Evolutionary conservation across 2,329 filamentous ascomycete species (phyloP), one percentile per base, ranked within the genome.

Genomic region (Diplodia scrobiculata): DNA sequence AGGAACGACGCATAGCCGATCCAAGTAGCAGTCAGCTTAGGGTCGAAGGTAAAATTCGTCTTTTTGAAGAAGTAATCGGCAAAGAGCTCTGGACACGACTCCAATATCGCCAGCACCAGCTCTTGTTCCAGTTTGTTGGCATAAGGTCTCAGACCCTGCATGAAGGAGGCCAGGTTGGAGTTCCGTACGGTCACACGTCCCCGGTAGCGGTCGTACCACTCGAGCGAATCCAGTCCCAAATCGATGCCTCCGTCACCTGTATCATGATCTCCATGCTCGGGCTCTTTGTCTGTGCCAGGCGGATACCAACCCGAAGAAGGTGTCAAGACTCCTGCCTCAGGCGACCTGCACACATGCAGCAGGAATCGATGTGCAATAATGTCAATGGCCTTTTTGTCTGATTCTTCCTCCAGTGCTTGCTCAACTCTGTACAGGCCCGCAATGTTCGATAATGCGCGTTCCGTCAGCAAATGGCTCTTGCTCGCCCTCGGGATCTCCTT

Each of bases 21-120:
- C 95, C 95, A 99, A 0, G 92, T 95, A 52, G 92, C 89, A 2
- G 92, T 95, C 5, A 96, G 83, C 74, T 97, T 98, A 0, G 95
- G 93, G 50, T 98, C 93, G 69, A 96, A 92, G 0, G 89, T 87
- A 72, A 98, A 95, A 64, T 73, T 74, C 27, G 89, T 86, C 73
- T 92, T 93, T 74, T 86, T 88, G 51, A 87, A 83, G 73, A 97
- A 98, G 76, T 96, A 99, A 72, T 92, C 88, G 51, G 92, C 90
- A 1, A 96, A 86, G 2, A 98, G 83, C 77, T 98, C 95, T 0
- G 96, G 94, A 0, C 90, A 91, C 7, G 86, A 86, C 68, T 83
- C 84, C 74, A 99, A 96, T 38, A 96, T 92, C 3, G 88, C 84
- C 4, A 94, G 80, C 1, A 97, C 79, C 10, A 99, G 84, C 71